Percentiles rank a stretch among this genome's conserved stretches.
Conservation (phyloP, 2,329 filamentous ascomycete genomes). For the Fusarium pseudocircinatum region DNA sequence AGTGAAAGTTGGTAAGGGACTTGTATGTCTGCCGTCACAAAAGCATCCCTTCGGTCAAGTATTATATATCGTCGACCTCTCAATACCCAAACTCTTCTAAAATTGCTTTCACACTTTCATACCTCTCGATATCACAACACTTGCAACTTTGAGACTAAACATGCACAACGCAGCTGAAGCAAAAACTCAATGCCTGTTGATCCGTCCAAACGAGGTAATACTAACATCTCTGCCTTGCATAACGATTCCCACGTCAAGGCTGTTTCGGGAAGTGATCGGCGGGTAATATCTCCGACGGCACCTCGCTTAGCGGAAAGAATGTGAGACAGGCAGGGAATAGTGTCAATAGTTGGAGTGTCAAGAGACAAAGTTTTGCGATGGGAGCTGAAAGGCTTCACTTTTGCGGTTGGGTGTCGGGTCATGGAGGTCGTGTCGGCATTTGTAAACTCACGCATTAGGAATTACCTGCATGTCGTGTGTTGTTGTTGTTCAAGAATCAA, state of each 20-base stretch:
- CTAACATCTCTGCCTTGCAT: background rate
- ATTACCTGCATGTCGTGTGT: background rate
- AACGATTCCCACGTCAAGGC: background rate
- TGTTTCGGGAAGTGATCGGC: background rate
- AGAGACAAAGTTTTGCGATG: background rate
- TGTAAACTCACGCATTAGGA: background rate
- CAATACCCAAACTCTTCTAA: accelerated
- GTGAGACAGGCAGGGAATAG: background rate
- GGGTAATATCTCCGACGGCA: background rate
- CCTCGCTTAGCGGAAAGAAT: background rate
- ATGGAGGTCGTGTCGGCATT: background rate
- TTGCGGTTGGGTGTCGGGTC: background rate
- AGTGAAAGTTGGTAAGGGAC: background rate
- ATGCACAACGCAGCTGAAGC: background rate
- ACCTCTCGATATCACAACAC: background rate
- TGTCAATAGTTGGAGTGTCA: background rate
- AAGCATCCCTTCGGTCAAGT: background rate
- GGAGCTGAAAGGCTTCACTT: background rate
- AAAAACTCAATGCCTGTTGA: background rate
- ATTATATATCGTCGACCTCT: background rate
- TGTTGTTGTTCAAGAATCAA: background rate
- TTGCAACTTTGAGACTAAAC: background rate
- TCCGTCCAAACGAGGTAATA: background rate
- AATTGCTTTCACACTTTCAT: background rate
- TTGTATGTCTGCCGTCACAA: accelerated